These are phyloP conservation scores for Raffaelea ambrosiae DNA, from an alignment of 2,329 filamentous ascomycete genomes.

Conservation along the genomic window DNA sequence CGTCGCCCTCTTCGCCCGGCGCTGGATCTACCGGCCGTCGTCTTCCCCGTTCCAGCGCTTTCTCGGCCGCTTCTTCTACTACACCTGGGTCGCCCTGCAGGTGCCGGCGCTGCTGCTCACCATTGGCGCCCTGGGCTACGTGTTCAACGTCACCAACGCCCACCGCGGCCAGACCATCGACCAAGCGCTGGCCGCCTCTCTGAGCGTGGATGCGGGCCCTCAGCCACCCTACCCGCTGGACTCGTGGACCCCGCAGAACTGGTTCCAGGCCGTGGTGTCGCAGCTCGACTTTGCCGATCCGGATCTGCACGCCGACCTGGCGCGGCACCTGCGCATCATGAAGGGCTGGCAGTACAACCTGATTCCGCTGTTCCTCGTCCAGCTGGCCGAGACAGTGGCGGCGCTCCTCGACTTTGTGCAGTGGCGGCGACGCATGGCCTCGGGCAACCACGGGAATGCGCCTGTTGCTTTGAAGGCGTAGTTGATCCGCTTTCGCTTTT, in stretches of 20 bases:
- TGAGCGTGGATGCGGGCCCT: slow-evolving; percentile 10
- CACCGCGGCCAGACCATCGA: slow-evolving; percentile 24
- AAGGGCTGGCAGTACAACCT: slow-evolving; percentile 28
- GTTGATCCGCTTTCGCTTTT: no score
- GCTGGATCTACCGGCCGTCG: not conserved
- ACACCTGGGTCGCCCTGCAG: slow-evolving; percentile 24
- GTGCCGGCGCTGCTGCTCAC: slow-evolving; percentile 27
- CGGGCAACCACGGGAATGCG: not conserved
- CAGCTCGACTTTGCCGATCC: slow-evolving; percentile 19
- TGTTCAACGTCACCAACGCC: slow-evolving; percentile 22
- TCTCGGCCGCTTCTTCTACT: slow-evolving; percentile 17
- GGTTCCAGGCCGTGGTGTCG: slow-evolving; percentile 24
- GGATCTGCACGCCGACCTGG: slow-evolving; percentile 16
- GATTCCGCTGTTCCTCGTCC: slow-evolving; percentile 18
- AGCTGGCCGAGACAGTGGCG: slow-evolving; percentile 12
- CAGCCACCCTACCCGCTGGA: slow-evolving; percentile 18
- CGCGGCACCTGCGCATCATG: slow-evolving; percentile 20
- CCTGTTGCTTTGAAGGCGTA: not conserved
- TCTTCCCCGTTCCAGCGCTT: not conserved
- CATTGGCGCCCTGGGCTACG: slow-evolving; percentile 25
- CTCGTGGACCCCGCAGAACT: slow-evolving; percentile 30
- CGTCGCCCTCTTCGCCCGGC: slow-evolving; percentile 17
- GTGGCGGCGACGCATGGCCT: slow-evolving; percentile 1
- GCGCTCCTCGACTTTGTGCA: slow-evolving; percentile 7
- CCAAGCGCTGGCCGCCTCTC: slow-evolving; percentile 13